A percentile compares a stretch with the other conserved stretches of the same genome.
phyloP scores from a whole-genome alignment of 2,329 filamentous ascomycete species.

The Teratosphaeriaceae sp. region DNA sequence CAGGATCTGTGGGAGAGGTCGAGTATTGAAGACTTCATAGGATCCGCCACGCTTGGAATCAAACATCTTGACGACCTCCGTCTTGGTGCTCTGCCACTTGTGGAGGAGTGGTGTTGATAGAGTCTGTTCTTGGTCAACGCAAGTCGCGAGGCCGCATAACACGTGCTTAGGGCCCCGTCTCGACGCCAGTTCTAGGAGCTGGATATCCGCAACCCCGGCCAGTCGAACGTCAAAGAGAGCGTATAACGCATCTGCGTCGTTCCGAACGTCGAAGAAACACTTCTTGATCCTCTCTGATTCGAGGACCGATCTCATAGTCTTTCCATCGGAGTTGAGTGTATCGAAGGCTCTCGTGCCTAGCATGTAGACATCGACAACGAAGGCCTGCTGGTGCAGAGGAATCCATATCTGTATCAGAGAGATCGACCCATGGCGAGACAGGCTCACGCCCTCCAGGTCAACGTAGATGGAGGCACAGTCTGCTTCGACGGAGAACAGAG shows the following conservation, averaged over 20 bases:
- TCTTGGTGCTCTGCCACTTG: background rate
- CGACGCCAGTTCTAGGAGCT: background rate
- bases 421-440: background rate
- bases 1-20: background rate
- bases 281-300: background rate
- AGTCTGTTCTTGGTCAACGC: background rate
- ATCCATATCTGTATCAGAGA: background rate
- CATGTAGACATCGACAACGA: background rate
- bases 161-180: background rate
- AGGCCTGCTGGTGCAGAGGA: background rate
- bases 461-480: background rate
- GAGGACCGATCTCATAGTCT: background rate
- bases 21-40: slow-evolving; percentile 1
- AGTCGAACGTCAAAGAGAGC: background rate
- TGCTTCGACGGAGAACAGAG: background rate
- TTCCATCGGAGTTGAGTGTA: background rate
- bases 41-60: background rate
- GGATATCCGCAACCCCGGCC: background rate
- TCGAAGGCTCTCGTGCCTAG: background rate
- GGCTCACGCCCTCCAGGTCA: background rate
- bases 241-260: background rate
- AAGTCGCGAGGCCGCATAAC: background rate
- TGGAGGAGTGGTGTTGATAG: background rate
- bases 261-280: background rate
- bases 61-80: background rate